Evolutionary conservation across 2,329 filamentous ascomycete genomes (phyloP), one percentile per base, ranked within the genome.

Genomic region (Corniculantispora saksenae): DNA sequence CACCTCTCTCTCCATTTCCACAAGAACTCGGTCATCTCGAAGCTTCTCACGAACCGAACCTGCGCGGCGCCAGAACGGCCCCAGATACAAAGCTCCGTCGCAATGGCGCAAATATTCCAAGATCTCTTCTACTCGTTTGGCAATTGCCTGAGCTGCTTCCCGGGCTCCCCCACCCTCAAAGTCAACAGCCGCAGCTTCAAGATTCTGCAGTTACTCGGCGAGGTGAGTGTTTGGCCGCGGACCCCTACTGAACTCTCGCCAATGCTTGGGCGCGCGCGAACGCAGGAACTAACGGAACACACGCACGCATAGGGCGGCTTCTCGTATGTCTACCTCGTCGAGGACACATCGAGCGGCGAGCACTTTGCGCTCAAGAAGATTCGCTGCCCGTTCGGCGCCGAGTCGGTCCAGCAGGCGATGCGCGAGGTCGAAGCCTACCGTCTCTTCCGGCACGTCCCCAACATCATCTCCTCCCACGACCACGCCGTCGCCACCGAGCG

Each of bases 291-390:
- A 61, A 61, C 47, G 32, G 9, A 47, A 12, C 17, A 21, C 65
- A n/a, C n/a, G n/a, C n/a, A n/a, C n/a, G n/a, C n/a, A n/a, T n/a
- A 94, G 91, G 95, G 95, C 76, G 95, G 95, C 74, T 99, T 99
- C 83, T 97, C 93, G 69, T 99, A 98, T 79, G 95, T 99, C 72
- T 99, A 99, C 81, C 91, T 99, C 66, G 95, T 99, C 66, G 92
- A 98, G 83, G 94, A 97, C 78, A 94, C 91, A 56, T 83, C 87
- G 63, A 91, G 88, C 61, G 91, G 92, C 66, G 89, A 94, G 72
- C 86, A 97, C 55, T 94, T 97, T 78, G 95, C 95, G 21, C 89
- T 98, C 67, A 99, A 99, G 80, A 99, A 99, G 85, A 99, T 99
- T 78, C 90, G 94, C 75, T 99, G 95, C 83, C 94, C 95, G 5